Percentiles rank a stretch among this genome's conserved stretches.
Evolutionary conservation across 2,329 filamentous ascomycete species (phyloP).

Genomic region (Fusarium sp.): DNA sequence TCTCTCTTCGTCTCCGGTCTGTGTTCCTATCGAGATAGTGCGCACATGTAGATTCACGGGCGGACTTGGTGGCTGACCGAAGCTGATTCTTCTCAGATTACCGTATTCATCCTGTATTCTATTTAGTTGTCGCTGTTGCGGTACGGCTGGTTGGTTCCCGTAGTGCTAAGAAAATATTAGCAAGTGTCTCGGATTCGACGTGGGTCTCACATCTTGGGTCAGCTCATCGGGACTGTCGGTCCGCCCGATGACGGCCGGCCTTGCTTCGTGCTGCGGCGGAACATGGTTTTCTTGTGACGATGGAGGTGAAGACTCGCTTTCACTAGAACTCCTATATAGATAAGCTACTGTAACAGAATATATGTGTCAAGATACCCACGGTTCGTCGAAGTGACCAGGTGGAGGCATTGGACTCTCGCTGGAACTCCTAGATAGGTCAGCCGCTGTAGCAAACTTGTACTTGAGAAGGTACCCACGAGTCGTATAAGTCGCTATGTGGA

Average conservation of each 20-base stretch:
- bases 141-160: accelerated
- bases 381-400: accelerated
- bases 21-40: neutral
- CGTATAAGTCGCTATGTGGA: accelerated
- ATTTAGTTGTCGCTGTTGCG: neutral
- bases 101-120: neutral
- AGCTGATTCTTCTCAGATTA: neutral
- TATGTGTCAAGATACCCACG: neutral
- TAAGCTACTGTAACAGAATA: neutral
- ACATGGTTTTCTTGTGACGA: neutral
- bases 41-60: accelerated
- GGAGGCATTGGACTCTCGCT: neutral
- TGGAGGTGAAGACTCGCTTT: accelerated
- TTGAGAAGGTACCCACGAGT: neutral
- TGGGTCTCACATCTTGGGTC: neutral
- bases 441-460: accelerated
- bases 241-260: neutral
- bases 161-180: neutral
- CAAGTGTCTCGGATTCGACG: accelerated
- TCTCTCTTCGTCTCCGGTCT: neutral
- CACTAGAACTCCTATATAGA: neutral
- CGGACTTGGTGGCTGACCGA: neutral
- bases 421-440: neutral
- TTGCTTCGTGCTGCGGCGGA: accelerated
- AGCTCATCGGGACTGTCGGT: conserved; percentile 10